Evolutionary conservation across 768 basidiomycete species (phyloP).

Genomic region (Kwoniella shandongensis): DNA sequence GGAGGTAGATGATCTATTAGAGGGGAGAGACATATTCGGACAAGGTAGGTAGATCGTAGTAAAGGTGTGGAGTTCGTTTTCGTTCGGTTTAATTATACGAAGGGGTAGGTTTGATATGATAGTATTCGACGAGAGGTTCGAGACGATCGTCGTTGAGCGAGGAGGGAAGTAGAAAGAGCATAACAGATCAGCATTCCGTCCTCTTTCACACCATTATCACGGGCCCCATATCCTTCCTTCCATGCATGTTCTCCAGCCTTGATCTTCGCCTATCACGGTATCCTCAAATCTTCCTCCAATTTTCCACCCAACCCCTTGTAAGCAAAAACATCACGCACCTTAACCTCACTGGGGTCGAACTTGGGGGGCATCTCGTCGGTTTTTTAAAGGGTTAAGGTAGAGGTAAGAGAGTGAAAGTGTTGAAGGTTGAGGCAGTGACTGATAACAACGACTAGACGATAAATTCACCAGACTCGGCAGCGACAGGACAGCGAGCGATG

Average conservation of each 20-base stretch:
- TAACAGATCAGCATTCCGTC: slow-evolving; percentile 3
- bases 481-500: no score
- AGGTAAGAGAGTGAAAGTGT: slow-evolving; percentile 8
- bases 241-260: not conserved
- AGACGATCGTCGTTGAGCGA: not conserved
- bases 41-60: not conserved
- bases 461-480: no score
- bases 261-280: no score
- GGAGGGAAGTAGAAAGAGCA: not conserved
- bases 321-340: slow-evolving; percentile 55
- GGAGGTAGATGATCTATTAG: slow-evolving; percentile 83
- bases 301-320: not conserved
- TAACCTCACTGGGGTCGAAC: slow-evolving; percentile 90
- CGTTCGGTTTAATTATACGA: slow-evolving; percentile 5
- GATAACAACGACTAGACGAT: not conserved
- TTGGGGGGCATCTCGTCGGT: slow-evolving; percentile 53
- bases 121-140: not conserved
- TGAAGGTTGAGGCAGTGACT: slow-evolving; percentile 1
- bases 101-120: not conserved
- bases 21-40: slow-evolving; percentile 1
- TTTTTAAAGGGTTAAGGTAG: slow-evolving; percentile 21
- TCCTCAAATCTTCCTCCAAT: no score
- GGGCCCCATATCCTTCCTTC: not conserved
- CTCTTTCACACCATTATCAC: no score
- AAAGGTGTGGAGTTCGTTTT: not conserved